These are phyloP conservation scores for Coemansia sp. DNA, from an alignment of 192 early-diverging fungal genomes.

Conservation along the genomic window DNA sequence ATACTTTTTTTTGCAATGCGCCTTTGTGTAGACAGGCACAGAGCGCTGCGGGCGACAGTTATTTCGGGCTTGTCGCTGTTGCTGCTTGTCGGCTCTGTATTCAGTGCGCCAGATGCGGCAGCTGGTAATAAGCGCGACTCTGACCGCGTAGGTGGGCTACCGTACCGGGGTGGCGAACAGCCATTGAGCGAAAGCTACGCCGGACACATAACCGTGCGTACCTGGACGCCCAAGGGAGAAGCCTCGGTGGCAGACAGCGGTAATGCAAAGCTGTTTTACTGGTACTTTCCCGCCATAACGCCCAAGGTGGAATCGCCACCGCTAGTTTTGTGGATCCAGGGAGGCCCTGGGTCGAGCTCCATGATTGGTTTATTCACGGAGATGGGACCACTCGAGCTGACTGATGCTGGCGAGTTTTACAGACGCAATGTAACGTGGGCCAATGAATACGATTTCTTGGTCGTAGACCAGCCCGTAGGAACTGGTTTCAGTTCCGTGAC, in stretches of 20 bases:
- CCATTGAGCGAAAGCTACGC: slow-evolving; percentile 62
- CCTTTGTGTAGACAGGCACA: background rate
- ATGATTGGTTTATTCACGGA: slow-evolving; percentile 81
- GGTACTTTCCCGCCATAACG: slow-evolving; percentile 77
- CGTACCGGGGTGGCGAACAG: slow-evolving; percentile 53
- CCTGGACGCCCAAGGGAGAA: slow-evolving; percentile 46
- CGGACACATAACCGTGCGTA: slow-evolving; percentile 59
- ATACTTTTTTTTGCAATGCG: background rate
- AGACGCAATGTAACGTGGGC: slow-evolving; percentile 64
- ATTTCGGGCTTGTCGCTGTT: background rate
- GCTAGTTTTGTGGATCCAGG: slow-evolving; percentile 77
- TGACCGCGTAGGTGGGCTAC: slow-evolving; percentile 42
- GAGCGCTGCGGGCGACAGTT: background rate
- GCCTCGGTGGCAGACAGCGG: slow-evolving; percentile 26
- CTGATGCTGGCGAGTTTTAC: slow-evolving; percentile 56
- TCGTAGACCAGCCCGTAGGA: slow-evolving; percentile 84
- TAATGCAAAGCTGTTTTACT: slow-evolving; percentile 61
- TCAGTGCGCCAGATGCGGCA: background rate
- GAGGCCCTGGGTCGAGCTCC: slow-evolving; percentile 77
- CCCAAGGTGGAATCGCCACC: slow-evolving; percentile 62
- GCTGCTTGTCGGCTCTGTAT: background rate
- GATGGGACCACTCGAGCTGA: slow-evolving; percentile 71
- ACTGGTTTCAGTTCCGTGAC: slow-evolving; percentile 60
- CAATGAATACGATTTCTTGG: slow-evolving; percentile 69
- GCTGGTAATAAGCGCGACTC: background rate